Evolutionary conservation across 805 yeast genomes (phyloP).

Genomic region (Naumovozyma baii): DNA sequence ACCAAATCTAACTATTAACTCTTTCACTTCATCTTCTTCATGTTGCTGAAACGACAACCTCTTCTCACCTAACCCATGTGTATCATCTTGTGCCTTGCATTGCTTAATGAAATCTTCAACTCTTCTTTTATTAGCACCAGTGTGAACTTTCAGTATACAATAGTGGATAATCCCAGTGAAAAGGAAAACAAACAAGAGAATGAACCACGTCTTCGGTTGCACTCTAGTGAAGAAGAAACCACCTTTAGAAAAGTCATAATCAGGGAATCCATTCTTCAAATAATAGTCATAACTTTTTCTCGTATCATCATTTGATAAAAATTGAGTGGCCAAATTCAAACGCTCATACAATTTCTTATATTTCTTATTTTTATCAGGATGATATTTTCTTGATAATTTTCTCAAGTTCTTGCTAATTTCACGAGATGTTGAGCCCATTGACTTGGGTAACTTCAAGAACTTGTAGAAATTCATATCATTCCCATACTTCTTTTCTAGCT

Average conservation of each 20-base stretch:
- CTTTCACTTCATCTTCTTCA: constrained; percentile 39
- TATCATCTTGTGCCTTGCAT: constrained; percentile 48
- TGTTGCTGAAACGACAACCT: constrained; percentile 35
- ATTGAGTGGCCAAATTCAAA: constrained; percentile 64
- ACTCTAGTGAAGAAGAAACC: constrained; percentile 48
- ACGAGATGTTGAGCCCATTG: constrained; percentile 36
- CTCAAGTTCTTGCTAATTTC: constrained; percentile 61
- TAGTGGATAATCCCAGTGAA: constrained; percentile 51
- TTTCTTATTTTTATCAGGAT: constrained; percentile 69
- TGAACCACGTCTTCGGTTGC: constrained; percentile 54
- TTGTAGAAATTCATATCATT: constrained; percentile 53
- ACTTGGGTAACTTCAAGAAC: constrained; percentile 43
- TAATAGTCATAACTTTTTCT: constrained; percentile 79
- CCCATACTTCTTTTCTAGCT: constrained; percentile 55
- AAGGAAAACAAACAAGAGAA: constrained; percentile 41
- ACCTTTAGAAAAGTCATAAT: constrained; percentile 57
- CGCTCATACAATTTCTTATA: constrained; percentile 54
- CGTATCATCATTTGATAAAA: constrained; percentile 50
- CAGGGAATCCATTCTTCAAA: constrained; percentile 75
- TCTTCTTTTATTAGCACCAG: constrained; percentile 48
- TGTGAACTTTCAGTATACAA: constrained; percentile 42
- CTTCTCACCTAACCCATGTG: constrained; percentile 41
- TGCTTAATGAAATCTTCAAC: constrained; percentile 42
- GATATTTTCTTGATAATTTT: constrained; percentile 59
- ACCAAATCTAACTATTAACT: constrained; percentile 45